Conservation (phyloP, 805 yeast species). For the Ogataea nitratoaversa region DNA sequence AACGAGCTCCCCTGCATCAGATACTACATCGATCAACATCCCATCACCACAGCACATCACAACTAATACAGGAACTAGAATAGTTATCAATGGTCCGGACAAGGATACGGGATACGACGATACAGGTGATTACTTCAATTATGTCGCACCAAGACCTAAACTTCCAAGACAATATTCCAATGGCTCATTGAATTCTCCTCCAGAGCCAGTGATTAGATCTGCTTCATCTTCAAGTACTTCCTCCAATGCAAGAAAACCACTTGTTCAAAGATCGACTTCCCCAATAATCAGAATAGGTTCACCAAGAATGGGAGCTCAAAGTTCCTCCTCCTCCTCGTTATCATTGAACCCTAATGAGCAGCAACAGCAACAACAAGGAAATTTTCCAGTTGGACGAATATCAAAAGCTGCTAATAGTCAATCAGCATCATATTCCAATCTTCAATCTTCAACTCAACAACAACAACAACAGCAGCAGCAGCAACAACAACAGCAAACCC, state of each 20-base stretch:
- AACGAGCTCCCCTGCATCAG: conserved; percentile 12
- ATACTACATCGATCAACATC: conserved; percentile 7
- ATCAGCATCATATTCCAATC: no score
- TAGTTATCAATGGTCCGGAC: conserved; percentile 16
- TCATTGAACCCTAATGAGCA: background rate
- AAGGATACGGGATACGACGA: conserved; percentile 8
- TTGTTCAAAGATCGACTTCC: conserved; percentile 6
- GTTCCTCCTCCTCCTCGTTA: background rate
- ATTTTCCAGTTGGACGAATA: no score
- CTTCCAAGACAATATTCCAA: conserved; percentile 11
- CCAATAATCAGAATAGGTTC: conserved; percentile 9
- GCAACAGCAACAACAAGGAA: no score
- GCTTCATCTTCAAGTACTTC: conserved; percentile 7
- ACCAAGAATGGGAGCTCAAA: background rate
- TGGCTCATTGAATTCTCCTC: conserved; percentile 5
- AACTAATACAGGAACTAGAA: conserved; percentile 8
- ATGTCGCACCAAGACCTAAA: conserved; percentile 25
- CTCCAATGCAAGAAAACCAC: background rate
- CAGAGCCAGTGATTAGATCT: conserved; percentile 6
- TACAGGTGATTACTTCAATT: conserved; percentile 25
- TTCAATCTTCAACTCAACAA: no score
- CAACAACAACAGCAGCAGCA: background rate
- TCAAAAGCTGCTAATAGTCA: no score
- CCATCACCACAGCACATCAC: conserved; percentile 9
- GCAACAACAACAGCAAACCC: background rate